Percentiles rank a stretch among this genome's conserved stretches.
Conservation (phyloP, 352 stramenopile species). For the Globisporangium parvum region DNA sequence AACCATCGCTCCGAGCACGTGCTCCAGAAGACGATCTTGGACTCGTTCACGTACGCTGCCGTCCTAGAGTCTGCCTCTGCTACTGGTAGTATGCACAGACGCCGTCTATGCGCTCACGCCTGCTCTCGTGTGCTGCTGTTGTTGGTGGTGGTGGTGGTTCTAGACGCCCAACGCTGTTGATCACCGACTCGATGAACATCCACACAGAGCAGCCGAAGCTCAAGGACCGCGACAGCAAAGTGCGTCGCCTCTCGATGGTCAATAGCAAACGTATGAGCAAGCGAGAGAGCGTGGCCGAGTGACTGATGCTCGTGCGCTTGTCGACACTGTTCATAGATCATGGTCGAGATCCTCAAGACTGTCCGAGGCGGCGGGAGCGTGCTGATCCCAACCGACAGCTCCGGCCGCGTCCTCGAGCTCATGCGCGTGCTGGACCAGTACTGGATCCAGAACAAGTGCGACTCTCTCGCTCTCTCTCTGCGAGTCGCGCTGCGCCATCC, state of each 20-base stretch:
- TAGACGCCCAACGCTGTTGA: conserved; percentile 79
- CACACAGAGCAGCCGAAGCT: conserved; percentile 83
- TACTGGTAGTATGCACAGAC: neutral
- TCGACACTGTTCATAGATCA: conserved; percentile 70
- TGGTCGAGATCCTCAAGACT: conserved; percentile 91
- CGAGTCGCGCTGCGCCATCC: no score
- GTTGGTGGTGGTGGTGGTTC: no score
- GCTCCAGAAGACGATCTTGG: conserved; percentile 91
- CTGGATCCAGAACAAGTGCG: conserved; percentile 93
- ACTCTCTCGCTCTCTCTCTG: neutral
- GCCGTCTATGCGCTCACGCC: neutral
- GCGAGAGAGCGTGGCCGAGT: neutral
- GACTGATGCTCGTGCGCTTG: conserved; percentile 9
- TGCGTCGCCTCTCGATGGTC: conserved; percentile 8
- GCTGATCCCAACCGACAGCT: conserved; percentile 93
- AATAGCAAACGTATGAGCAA: neutral
- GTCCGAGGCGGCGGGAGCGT: conserved; percentile 92
- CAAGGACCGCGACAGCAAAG: conserved; percentile 84
- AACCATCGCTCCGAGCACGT: conserved; percentile 94
- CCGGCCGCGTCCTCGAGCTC: conserved; percentile 92
- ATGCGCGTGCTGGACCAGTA: conserved; percentile 93
- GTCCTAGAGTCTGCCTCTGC: no score
- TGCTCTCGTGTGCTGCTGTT: neutral
- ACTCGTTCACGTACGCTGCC: conserved; percentile 81
- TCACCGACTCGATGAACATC: conserved; percentile 88